Percentiles rank a stretch among this genome's conserved stretches.
Conservation (phyloP, 306 rosid genomes). For the Cicer pinnatifidum region DNA sequence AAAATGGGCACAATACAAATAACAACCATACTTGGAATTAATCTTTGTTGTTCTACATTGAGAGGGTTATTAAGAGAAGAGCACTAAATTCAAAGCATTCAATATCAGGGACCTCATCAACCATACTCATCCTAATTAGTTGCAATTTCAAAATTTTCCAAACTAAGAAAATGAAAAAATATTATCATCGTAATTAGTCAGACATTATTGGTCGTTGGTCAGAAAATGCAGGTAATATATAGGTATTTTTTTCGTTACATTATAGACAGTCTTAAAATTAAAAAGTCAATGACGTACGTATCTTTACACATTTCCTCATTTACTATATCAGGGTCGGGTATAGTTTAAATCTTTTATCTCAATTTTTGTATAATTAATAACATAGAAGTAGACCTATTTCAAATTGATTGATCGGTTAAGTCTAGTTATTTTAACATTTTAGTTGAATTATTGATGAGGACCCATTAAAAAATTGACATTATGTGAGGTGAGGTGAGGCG, state of each 20-base stretch:
- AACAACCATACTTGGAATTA: conserved; percentile 2
- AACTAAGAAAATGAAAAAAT: conserved; percentile 1
- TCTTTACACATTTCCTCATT: conserved; percentile 19
- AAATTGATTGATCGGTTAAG: not conserved
- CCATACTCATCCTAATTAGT: conserved; percentile 7
- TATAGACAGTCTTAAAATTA: conserved; percentile 18
- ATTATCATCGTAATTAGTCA: conserved; percentile 28
- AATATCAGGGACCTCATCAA: conserved; percentile 37
- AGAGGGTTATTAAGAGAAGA: conserved; percentile 19
- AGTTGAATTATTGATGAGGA: conserved; percentile 56
- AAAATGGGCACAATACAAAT: conserved; percentile 27
- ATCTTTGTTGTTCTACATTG: not conserved
- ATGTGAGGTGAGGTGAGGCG: conserved; percentile 38
- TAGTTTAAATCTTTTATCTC: conserved; percentile 21
- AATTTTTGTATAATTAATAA: not conserved
- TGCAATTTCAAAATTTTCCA: not conserved
- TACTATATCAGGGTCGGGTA: conserved; percentile 42
- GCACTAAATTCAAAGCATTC: conserved; percentile 41
- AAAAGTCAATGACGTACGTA: conserved; percentile 41
- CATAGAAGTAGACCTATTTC: conserved; percentile 34
- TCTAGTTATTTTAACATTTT: conserved; percentile 41
- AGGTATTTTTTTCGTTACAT: conserved; percentile 37
- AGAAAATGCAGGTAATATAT: conserved; percentile 57
- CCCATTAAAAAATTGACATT: conserved; percentile 9
- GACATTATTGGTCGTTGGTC: conserved; percentile 51